Evolutionary conservation across 371 early-diverging fungal species (phyloP).

Genomic region (Mortierella sp.): DNA sequence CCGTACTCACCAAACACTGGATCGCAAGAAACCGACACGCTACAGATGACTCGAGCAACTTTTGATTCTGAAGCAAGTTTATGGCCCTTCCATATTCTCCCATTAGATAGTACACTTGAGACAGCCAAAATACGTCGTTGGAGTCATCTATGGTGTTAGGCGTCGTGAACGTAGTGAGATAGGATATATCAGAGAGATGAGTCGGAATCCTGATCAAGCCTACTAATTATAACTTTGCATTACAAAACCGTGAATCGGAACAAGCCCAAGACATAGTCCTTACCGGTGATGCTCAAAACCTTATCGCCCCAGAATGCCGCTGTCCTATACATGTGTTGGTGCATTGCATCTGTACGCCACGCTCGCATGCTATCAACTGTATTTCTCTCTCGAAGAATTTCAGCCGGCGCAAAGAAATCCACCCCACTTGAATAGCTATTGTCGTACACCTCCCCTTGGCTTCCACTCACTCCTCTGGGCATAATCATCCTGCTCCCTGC

Average conservation of each 20-base stretch:
- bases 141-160: slow-evolving; percentile 58
- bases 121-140: slow-evolving; percentile 71
- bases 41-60: slow-evolving; percentile 65
- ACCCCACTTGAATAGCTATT: slow-evolving; percentile 1
- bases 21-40: slow-evolving; percentile 73
- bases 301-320: slow-evolving; percentile 77
- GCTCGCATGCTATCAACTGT: slow-evolving; percentile 59
- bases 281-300: slow-evolving; percentile 67
- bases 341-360: slow-evolving; percentile 67
- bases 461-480: not conserved
- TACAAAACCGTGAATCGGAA: not conserved
- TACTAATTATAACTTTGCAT: not conserved
- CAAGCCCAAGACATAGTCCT: not conserved
- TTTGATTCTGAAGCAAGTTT: slow-evolving; percentile 64
- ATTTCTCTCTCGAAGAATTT: slow-evolving; percentile 24
- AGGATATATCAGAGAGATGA: too few species aligned
- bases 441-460: slow-evolving; percentile 4
- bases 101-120: slow-evolving; percentile 69
- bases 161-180: too few species aligned
- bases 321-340: slow-evolving; percentile 63
- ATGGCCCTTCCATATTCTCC: slow-evolving; percentile 73
- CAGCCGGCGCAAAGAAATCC: slow-evolving; percentile 26
- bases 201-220: not conserved
- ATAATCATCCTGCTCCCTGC: not conserved
- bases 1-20: slow-evolving; percentile 68